A percentile compares a stretch with the other conserved stretches of the same genome.
Evolutionary conservation across 768 basidiomycete genomes (phyloP).

Genomic region (Krasilnikovozyma curviuscula): DNA sequence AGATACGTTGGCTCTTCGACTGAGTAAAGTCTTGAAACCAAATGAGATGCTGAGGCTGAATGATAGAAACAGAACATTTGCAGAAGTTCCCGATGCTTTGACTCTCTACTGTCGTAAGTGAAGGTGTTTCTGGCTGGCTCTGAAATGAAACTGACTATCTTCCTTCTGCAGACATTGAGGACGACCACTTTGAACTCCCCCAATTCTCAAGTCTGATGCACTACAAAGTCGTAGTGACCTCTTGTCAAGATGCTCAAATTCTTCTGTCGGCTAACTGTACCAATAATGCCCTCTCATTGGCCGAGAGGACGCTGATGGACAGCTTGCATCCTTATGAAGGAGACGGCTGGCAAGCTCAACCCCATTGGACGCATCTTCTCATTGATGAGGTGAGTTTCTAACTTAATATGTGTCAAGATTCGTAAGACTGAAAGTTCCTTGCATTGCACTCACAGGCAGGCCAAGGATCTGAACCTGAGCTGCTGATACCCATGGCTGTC

Average conservation of each 20-base stretch:
- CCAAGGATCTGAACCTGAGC: conserved; percentile 26
- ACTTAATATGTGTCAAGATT: neutral
- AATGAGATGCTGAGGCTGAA: conserved; percentile 23
- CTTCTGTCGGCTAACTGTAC: conserved; percentile 18
- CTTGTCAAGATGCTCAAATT: conserved; percentile 21
- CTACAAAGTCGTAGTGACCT: conserved; percentile 22
- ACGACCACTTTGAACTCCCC: conserved; percentile 18
- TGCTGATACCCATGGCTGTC: conserved; percentile 21
- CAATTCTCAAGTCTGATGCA: conserved; percentile 15
- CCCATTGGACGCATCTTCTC: conserved; percentile 27
- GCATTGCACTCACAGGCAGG: conserved; percentile 17
- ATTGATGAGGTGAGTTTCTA: conserved; percentile 23
- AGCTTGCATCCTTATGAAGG: conserved; percentile 13
- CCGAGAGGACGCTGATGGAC: conserved; percentile 11
- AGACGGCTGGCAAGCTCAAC: neutral
- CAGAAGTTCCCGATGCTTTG: conserved; percentile 22
- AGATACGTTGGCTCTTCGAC: conserved; percentile 24
- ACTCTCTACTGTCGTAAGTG: neutral
- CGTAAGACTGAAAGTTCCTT: neutral
- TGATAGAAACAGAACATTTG: conserved; percentile 23
- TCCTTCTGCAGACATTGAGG: conserved; percentile 17
- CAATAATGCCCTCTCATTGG: conserved; percentile 19
- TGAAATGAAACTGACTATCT: conserved; percentile 1
- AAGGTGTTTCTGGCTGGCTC: neutral
- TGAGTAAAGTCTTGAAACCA: conserved; percentile 13